Conservation (phyloP, 495 filamentous ascomycete species). For the Trichoderma reesei region DNA sequence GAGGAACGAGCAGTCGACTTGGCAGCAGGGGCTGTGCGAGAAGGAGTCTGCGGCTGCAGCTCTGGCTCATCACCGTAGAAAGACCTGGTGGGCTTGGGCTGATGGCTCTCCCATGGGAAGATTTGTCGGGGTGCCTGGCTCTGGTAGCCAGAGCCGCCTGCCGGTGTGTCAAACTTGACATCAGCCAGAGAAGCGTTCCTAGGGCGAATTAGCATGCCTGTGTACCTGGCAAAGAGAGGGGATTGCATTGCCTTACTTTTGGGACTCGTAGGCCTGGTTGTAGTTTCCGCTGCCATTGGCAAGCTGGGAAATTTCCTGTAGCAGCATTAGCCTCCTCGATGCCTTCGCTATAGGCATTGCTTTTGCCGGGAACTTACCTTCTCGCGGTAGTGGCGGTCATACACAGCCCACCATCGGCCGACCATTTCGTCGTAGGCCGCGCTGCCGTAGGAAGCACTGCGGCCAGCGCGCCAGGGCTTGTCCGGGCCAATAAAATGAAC, state of each 20-base stretch:
- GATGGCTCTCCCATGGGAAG: slow-evolving; percentile 76
- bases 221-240: neutral
- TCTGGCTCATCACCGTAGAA: slow-evolving; percentile 5
- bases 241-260: neutral
- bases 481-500: slow-evolving; percentile 88
- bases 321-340: neutral
- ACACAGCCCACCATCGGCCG: slow-evolving; percentile 83
- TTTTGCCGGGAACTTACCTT: slow-evolving; percentile 32
- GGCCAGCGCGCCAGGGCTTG: slow-evolving; percentile 78
- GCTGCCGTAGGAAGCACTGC: slow-evolving; percentile 42
- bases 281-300: slow-evolving; percentile 7
- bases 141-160: neutral
- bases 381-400: slow-evolving; percentile 69
- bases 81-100: slow-evolving; percentile 52
- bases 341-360: neutral
- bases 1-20: slow-evolving; percentile 23
- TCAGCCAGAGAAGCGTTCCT: neutral
- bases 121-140: slow-evolving; percentile 50
- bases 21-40: slow-evolving; percentile 19
- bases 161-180: neutral
- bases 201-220: neutral
- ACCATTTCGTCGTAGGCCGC: slow-evolving; percentile 73
- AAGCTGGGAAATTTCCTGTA: slow-evolving; percentile 3
- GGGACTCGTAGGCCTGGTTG: neutral
- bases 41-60: slow-evolving; percentile 40